phyloP scores from a whole-genome alignment of 495 filamentous ascomycete genomes.

The Patellaria atrata region DNA sequence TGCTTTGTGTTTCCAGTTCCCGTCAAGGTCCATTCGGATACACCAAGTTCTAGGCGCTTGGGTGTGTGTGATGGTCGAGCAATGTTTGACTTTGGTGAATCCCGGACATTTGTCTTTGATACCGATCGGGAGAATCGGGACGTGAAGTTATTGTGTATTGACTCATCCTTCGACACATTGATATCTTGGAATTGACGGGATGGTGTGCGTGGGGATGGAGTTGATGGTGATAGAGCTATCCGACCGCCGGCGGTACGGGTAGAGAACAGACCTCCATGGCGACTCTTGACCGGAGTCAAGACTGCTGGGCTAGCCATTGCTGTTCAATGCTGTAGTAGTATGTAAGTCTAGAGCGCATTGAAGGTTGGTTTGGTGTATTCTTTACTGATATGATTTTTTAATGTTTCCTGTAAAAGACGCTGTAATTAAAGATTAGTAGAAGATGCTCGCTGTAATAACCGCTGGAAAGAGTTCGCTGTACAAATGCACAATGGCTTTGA shows the following conservation, averaged over 20 bases:
- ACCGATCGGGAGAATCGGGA: slow-evolving; percentile 58
- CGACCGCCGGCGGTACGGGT: slow-evolving; percentile 85
- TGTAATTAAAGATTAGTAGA: slow-evolving; percentile 17
- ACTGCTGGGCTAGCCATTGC: slow-evolving; percentile 78
- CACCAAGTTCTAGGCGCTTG: slow-evolving; percentile 74
- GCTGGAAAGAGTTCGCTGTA: slow-evolving; percentile 12
- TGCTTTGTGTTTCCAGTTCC: slow-evolving; percentile 59
- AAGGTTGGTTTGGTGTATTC: slow-evolving; percentile 2
- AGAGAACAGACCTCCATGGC: slow-evolving; percentile 83
- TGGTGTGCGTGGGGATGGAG: slow-evolving; percentile 70
- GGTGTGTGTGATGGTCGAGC: slow-evolving; percentile 54
- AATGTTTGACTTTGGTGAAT: slow-evolving; percentile 92
- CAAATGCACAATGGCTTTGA: too few species aligned
- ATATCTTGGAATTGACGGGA: slow-evolving; percentile 44
- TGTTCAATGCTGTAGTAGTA: slow-evolving; percentile 5
- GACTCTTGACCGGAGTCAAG: slow-evolving; percentile 86
- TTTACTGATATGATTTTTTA: slow-evolving; percentile 17
- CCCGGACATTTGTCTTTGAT: slow-evolving; percentile 43
- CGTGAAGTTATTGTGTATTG: slow-evolving; percentile 52
- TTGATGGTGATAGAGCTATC: slow-evolving; percentile 60
- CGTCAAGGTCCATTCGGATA: slow-evolving; percentile 82
- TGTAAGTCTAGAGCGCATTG: slow-evolving; percentile 5
- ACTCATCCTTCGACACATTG: slow-evolving; percentile 40
- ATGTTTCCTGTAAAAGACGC: slow-evolving; percentile 10
- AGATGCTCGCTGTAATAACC: slow-evolving; percentile 17